Evolutionary conservation across 495 filamentous ascomycete genomes (phyloP), one percentile per base, ranked within the genome.

Genomic region (Hypoxylon fuscum): DNA sequence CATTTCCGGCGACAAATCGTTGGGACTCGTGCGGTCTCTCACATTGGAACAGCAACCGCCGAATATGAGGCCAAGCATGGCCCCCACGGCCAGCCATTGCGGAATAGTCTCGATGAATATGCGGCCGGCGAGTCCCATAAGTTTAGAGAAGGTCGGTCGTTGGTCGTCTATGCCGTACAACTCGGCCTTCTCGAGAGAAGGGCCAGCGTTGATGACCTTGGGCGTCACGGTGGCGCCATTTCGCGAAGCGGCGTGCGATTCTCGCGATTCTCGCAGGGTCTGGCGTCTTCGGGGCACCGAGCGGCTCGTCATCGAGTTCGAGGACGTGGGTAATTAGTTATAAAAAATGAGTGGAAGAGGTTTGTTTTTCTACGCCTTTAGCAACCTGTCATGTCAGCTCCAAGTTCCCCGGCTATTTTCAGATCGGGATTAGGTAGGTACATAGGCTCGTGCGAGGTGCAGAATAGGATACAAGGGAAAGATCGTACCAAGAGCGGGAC

Each of bases 41-140:
- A 98, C 95, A 81, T 98, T 99, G 25, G 93, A 92, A 80, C 95
- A 99, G 71, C 95, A 99, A 31, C 95, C 95, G 34, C 96, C 95
- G 72, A 98, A 97, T 43, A 98, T 98, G 53, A 97, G 80, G 18
- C 81, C 85, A n/a, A 92, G 78, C 80, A 96, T 95, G 60, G 88
- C 80, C 23, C 83, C 76, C 38, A 88, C 79, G 53, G 83, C 84
- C 6, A 90, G 76, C 87, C 87, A 88, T 66, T 82, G 82, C 17
- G 89, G 87, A 49, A 92, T 78, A 12, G 84, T 83, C 68, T 86
- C 81, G 70, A 83, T 83, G 55, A 83, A 79, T 56, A 84, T 79
- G 60, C 81, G 78, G 35, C 81, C 81, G 31, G 77, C 79, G 50
- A 83, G 70, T 18, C 79, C 81, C 79, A 83, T 77, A 46, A 81